These are phyloP conservation scores for Lachancea cidri DNA, from an alignment of 805 yeast genomes.

Conservation along the genomic window DNA sequence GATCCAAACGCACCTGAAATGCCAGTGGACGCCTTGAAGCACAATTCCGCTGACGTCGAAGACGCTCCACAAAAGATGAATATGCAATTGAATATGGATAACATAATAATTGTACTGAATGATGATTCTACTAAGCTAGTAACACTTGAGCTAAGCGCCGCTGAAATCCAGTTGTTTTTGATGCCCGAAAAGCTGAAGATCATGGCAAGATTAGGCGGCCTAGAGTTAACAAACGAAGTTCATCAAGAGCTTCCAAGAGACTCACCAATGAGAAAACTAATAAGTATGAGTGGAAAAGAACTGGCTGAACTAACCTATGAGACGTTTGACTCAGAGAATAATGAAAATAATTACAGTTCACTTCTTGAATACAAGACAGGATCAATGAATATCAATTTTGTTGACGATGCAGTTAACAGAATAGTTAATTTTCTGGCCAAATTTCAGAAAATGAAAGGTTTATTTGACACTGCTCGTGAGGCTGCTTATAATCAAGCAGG, in stretches of 20 bases:
- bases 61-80: slow-evolving; percentile 70
- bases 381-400: slow-evolving; percentile 67
- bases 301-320: slow-evolving; percentile 81
- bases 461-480: slow-evolving; percentile 86
- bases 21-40: slow-evolving; percentile 67
- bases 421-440: slow-evolving; percentile 63
- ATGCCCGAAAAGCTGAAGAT: slow-evolving; percentile 77
- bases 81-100: slow-evolving; percentile 61
- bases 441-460: slow-evolving; percentile 76
- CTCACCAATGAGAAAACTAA: slow-evolving; percentile 56
- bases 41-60: slow-evolving; percentile 52
- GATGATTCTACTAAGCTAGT: slow-evolving; percentile 83
- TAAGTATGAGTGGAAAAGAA: slow-evolving; percentile 71
- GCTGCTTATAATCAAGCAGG: slow-evolving; percentile 82
- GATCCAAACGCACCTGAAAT: slow-evolving; percentile 65
- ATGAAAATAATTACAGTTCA: slow-evolving; percentile 42
- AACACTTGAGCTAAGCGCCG: slow-evolving; percentile 68
- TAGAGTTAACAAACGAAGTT: slow-evolving; percentile 71
- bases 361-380: slow-evolving; percentile 48
- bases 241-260: slow-evolving; percentile 56
- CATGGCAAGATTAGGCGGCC: slow-evolving; percentile 67
- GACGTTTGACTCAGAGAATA: slow-evolving; percentile 59
- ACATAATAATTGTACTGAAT: slow-evolving; percentile 68
- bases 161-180: slow-evolving; percentile 58
- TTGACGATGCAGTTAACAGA: slow-evolving; percentile 72